Base-by-base conservation (phyloP, 257 asterid species). In the Lantana camara region DNA sequence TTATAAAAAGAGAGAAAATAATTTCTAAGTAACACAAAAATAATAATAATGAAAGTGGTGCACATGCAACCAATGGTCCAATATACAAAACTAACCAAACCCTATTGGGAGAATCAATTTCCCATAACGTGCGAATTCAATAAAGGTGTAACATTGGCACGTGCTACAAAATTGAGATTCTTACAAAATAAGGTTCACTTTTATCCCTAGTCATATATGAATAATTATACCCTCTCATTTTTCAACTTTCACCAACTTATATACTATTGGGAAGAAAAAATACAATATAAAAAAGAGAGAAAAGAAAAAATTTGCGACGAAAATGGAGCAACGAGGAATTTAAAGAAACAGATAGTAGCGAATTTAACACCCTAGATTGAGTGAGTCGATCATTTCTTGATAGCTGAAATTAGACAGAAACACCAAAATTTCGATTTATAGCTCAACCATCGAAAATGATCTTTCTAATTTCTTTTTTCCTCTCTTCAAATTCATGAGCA, bases 61-160 rank as follows among this genome's bases (percentile, higher is more conserved):
- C 68, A 24, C 22, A 20, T 17, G 55, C 22, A 30, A 37, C 40
- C 15, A 42, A n/a, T n/a, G n/a, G n/a, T n/a, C n/a, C n/a, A n/a
- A 16, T 1, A 42, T 35, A 45, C 32, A 57, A 46, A 15, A 27
- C 35, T 10, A 27, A 4, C 10, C 29, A 45, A 47, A 2, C 5
- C 19, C 9, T 52, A 40, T 35, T 14, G 29, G 57, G 15, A 50
- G 48, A 64, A 35, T 29, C 24, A 51, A 24, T 46, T 7, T 37
- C 20, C 55, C 45, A 50, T 15, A 59, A 68, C 48, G 37, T 60
- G 62, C 1, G 21, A 22, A 59, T 24, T 59, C 55, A 60, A 40
- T 68, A 49, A 68, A 68, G 67, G 67, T 46, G 19, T 1, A 61
- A 27, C 56, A 42, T 21, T 27, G 38, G 42, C 74, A 69, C 63